phyloP scores from a whole-genome alignment of 768 basidiomycete species.

The Boletus subparvulus region DNA sequence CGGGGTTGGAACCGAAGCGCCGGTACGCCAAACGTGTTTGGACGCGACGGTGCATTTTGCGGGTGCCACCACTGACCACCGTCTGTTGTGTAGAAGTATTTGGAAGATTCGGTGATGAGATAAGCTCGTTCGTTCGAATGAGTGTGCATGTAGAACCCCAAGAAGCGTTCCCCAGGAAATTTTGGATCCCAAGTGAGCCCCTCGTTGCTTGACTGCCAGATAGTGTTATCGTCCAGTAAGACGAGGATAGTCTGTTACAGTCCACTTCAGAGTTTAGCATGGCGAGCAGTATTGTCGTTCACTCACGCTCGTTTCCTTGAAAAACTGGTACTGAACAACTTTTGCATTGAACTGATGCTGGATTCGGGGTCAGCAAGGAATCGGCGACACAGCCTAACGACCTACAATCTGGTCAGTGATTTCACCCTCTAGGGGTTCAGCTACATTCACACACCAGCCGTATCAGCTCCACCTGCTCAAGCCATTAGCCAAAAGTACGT shows the following conservation, averaged over 20 bases:
- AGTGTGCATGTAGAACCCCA: conserved; percentile 85
- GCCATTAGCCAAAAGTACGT: neutral
- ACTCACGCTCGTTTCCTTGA: conserved; percentile 71
- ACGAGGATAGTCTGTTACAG: conserved; percentile 71
- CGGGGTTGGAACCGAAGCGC: conserved; percentile 86
- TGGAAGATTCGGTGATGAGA: conserved; percentile 69
- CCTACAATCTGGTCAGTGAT: conserved; percentile 74
- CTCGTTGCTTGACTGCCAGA: conserved; percentile 97
- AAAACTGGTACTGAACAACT: conserved; percentile 82
- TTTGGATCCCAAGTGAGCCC: conserved; percentile 87
- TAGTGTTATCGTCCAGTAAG: conserved; percentile 66
- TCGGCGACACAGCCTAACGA: neutral
- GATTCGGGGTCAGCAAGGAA: conserved; percentile 7
- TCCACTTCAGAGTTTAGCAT: neutral
- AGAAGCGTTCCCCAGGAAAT: conserved; percentile 58
- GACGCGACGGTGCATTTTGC: conserved; percentile 58
- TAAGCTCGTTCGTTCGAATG: conserved; percentile 82
- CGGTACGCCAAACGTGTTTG: conserved; percentile 76
- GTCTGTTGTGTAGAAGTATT: conserved; percentile 81
- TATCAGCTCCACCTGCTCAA: neutral
- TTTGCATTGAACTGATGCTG: conserved; percentile 65
- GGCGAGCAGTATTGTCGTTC: neutral
- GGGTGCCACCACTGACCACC: conserved; percentile 71
- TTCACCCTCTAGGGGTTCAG: conserved; percentile 77
- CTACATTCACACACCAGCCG: conserved; percentile 34